phyloP scores from a whole-genome alignment of 768 basidiomycete genomes.

The Rhodotorula toruloides region DNA sequence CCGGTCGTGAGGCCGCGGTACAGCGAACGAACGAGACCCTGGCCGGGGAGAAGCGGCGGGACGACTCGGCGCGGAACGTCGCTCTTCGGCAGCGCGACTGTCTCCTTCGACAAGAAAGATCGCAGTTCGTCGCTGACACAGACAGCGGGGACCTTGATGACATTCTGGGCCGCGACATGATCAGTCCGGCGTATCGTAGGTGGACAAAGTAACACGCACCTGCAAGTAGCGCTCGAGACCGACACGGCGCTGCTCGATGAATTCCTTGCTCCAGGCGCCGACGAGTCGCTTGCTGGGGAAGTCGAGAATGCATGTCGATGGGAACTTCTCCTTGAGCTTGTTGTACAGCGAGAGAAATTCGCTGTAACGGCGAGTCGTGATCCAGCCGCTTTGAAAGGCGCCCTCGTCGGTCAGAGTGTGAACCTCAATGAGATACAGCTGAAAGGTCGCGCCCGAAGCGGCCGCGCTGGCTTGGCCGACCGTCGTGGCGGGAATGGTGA shows the following conservation, averaged over 20 bases:
- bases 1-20: conserved; percentile 89
- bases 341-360: conserved; percentile 88
- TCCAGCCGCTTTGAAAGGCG: conserved; percentile 74
- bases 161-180: conserved; percentile 51
- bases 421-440: conserved; percentile 73
- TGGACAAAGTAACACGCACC: conserved; percentile 51
- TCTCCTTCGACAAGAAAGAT: conserved; percentile 69
- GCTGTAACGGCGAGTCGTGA: conserved; percentile 86
- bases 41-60: conserved; percentile 55
- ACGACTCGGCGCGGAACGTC: background rate
- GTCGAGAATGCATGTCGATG: conserved; percentile 64
- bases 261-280: conserved; percentile 69
- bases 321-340: conserved; percentile 70
- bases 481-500: conserved; percentile 78
- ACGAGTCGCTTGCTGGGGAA: conserved; percentile 93
- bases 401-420: conserved; percentile 79
- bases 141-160: conserved; percentile 66
- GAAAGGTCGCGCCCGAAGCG: conserved; percentile 26
- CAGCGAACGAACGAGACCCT: conserved; percentile 73
- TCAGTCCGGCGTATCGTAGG: background rate
- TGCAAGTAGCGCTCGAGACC: conserved; percentile 87
- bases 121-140: conserved; percentile 78
- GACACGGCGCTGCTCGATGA: conserved; percentile 71
- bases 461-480: conserved; percentile 59
- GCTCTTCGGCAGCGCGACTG: conserved; percentile 35